Conservation (phyloP, 169 alveolate genomes). For the Babesia bovis region DNA sequence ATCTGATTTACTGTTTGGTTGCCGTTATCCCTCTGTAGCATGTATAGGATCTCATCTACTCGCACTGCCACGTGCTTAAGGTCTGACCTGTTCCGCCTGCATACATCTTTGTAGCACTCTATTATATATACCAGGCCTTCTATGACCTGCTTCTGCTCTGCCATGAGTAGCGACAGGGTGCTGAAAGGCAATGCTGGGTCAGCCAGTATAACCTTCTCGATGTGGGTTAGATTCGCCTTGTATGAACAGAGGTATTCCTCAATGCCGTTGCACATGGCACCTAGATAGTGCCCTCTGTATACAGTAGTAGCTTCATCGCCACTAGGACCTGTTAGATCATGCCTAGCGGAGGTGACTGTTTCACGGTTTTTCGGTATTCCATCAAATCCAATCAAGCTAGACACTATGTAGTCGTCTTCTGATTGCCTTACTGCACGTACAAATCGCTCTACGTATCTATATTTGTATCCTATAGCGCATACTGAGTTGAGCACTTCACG, state of each 20-base stretch:
- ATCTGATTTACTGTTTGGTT: constrained; percentile 41
- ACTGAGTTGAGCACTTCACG: constrained; percentile 66
- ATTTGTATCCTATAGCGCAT: constrained; percentile 48
- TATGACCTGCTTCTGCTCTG: constrained; percentile 67
- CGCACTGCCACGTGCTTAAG: constrained; percentile 21
- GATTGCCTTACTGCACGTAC: constrained; percentile 38
- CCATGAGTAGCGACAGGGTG: constrained; percentile 61
- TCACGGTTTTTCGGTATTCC: not conserved
- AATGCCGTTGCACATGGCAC: constrained; percentile 66
- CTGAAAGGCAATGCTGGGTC: constrained; percentile 69
- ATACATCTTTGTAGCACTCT: not conserved
- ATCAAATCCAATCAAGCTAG: constrained; percentile 2
- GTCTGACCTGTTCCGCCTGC: not conserved
- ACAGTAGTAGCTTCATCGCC: not conserved
- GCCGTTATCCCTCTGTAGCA: constrained; percentile 50
- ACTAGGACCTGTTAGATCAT: not conserved
- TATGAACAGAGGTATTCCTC: constrained; percentile 65
- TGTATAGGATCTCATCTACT: constrained; percentile 56
- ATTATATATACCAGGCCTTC: constrained; percentile 46
- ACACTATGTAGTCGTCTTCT: constrained; percentile 58
- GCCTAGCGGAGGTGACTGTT: not conserved
- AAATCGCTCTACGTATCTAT: constrained; percentile 21
- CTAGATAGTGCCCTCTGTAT: constrained; percentile 63
- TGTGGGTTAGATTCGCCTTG: constrained; percentile 49
- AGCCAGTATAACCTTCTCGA: constrained; percentile 65